Evolutionary conservation across 306 rosid species (phyloP).

Genomic region (Dalbergia cochinchinensis): DNA sequence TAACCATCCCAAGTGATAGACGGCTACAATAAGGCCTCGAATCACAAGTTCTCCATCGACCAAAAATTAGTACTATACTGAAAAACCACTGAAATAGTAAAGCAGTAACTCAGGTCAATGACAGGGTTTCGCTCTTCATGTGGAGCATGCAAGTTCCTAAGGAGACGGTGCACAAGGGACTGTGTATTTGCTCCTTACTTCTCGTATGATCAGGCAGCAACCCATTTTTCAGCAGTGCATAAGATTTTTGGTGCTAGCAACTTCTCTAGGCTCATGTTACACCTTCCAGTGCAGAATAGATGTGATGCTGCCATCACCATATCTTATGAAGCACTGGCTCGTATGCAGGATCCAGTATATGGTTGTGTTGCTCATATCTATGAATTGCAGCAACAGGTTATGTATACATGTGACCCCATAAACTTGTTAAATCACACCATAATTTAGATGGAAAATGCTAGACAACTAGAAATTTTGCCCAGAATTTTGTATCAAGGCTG

Average conservation of each 20-base stretch:
- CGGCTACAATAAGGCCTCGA: constrained; percentile 64
- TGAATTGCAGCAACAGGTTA: constrained; percentile 82
- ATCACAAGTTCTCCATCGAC: constrained; percentile 46
- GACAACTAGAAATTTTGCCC: too few relatives aligned
- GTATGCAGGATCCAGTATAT: constrained; percentile 78
- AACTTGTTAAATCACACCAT: constrained; percentile 16
- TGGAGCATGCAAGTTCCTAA: constrained; percentile 89
- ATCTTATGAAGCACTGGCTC: constrained; percentile 82
- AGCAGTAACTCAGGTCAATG: constrained; percentile 53
- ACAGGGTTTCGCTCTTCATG: constrained; percentile 80
- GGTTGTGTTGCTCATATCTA: constrained; percentile 87
- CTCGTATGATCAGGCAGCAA: constrained; percentile 75
- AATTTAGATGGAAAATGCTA: neutral
- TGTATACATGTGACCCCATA: neutral
- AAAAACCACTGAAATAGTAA: constrained; percentile 39
- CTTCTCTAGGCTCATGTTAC: constrained; percentile 68
- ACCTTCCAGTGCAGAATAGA: constrained; percentile 73
- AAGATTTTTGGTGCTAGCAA: constrained; percentile 93
- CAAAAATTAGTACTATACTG: constrained; percentile 33
- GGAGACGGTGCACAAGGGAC: constrained; percentile 74
- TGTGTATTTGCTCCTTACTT: constrained; percentile 87
- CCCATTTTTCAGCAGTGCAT: constrained; percentile 86
- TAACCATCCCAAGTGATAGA: constrained; percentile 39
- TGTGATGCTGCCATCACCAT: constrained; percentile 80
- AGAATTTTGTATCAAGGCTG: too few relatives aligned